Base-by-base conservation (phyloP, 805 yeast genomes). In the Debaryomyces maramus region DNA sequence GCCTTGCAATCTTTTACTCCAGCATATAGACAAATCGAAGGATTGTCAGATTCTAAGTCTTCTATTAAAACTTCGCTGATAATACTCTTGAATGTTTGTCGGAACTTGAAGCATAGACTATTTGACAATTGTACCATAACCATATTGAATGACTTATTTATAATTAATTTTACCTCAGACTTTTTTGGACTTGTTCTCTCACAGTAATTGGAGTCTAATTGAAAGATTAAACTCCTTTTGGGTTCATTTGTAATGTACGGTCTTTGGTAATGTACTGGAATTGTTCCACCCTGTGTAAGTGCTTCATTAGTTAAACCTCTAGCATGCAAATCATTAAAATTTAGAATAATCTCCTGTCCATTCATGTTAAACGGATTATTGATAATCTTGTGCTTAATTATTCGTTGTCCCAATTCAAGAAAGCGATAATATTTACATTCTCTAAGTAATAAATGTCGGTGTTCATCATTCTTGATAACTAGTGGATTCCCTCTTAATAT, bases 351-450 rank as follows among this genome's bases (percentile, higher is more conserved):
- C 48, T 85, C 93, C 47, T 80, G 80, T 2, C 55, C 50, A 0
- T 70, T 54, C 3, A 37, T 6, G 8, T 19, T 17, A 46, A 77
- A 70, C 0, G 87, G 84, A 49, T 85, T 83, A 34, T 58, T 57
- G 1, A 63, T 44, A 9, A 84, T 68, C 19, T 58, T 58, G 50
- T 74, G 77, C 35, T 75, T 73, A n/a, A 85, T 60, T 17, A 89
- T 56, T 44, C 72, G 62, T 62, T 88, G 95, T 56, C 85, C 95
- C 27, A 89, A 65, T 26, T 81, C 88, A 34, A 78, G 64, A 50
- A 89, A 83, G 34, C 91, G 70, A 58, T 87, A 89, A 61, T 85
- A 89, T 32, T 76, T 71, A 47, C 95, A 85, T 55, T 89, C 97
- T 38, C 70, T 70, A 6, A 83, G 58, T 42, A 89, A 65, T 11